phyloP scores from a whole-genome alignment of 1,284 basidiomycete species.

The Leccinum huronense region DNA sequence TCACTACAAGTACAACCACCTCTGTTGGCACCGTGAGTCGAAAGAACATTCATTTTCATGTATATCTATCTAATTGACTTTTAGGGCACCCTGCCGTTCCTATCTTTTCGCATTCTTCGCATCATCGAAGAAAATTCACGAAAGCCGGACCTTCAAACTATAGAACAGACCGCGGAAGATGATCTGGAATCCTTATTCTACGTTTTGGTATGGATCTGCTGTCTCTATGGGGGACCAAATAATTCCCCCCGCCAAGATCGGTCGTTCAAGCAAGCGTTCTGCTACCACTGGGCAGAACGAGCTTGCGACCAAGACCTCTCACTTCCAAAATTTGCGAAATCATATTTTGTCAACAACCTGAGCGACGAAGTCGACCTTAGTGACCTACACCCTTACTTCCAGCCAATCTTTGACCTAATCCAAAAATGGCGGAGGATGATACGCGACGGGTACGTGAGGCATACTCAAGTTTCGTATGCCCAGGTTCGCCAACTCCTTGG shows the following conservation, averaged over 20 bases:
- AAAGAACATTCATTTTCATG: background rate
- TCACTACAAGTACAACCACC: background rate
- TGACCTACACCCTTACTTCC: background rate
- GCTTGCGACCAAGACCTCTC: background rate
- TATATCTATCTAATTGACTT: background rate
- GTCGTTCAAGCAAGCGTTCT: background rate
- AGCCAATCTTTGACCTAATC: no score
- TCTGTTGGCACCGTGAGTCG: background rate
- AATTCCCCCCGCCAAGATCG: background rate
- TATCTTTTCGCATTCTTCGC: background rate
- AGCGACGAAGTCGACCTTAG: background rate
- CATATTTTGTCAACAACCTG: background rate
- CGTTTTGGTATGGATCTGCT: background rate
- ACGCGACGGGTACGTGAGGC: no score
- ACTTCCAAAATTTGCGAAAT: background rate
- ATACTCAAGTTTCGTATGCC: no score
- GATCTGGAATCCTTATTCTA: background rate
- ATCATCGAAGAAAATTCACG: background rate
- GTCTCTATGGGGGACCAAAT: background rate
- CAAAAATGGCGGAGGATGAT: no score
- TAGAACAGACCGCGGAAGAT: background rate
- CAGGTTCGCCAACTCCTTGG: no score
- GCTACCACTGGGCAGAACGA: background rate
- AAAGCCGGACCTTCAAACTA: background rate
- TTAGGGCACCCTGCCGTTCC: background rate